Evolutionary conservation across 257 asterid genomes (phyloP), one percentile per base, ranked within the genome.

Genomic region (Plantago major): DNA sequence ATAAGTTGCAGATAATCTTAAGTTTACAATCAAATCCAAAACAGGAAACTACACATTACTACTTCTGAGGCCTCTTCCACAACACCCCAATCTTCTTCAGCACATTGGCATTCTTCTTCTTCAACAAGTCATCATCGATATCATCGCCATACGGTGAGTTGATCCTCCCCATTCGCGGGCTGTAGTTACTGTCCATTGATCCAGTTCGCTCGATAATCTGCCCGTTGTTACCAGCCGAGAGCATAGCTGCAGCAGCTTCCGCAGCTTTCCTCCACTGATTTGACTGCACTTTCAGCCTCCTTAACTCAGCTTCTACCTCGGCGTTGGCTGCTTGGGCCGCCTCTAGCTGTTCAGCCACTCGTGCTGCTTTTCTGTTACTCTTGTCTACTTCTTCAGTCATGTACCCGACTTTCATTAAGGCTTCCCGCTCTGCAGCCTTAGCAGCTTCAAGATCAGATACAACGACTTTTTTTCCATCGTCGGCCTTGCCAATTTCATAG

Each of bases 261-360:
- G 99, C 99, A 6, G 99, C 99, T 71, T 92, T 92, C 74, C 97
- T 81, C 99, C 99, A 93, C 74, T 93, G 99, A n/a, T 89, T 89
- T 1, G 94, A 81, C 72, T 93, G 99, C 73, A 93, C 94, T 55
- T 81, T 87, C 19, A 89, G 73, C 88, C 76, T 78, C 78, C 94
- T 82, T 17, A 89, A 40, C 69, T 87, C 97, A 0, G 78, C 79
- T 71, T 89, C 99, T 89, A 89, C 79, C 71, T 87, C 99, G 2
- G 81, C 74, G 42, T 84, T 89, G 6, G 82, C 76, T 19, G 79
- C 76, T 70, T 87, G 91, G 6, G 82, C 84, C 7, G 87, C 81
- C 67, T 89, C 97, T 48, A 92, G 30, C 49, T 84, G 89, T 81
- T 89, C 97, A 0, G 78, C 63, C 63, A 76, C 81, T 38, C 87